Conservation (phyloP, 306 rosid species). For the Trifolium subterraneum region DNA sequence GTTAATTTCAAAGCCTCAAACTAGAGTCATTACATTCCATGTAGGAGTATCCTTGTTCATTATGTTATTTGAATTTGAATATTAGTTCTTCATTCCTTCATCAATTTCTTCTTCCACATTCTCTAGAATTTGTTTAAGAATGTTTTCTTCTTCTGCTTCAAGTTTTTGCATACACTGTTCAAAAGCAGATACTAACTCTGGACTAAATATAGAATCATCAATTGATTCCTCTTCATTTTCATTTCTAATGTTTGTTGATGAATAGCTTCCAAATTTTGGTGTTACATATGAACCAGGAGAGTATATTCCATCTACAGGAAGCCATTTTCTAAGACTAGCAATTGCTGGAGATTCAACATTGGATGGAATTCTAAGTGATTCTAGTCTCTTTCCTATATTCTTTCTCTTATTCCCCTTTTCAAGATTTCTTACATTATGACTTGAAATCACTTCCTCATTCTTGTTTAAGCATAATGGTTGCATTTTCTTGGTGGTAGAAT, state of each 20-base stretch:
- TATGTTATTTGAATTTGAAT: background rate
- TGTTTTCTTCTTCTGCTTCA: constrained; percentile 54
- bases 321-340: constrained; percentile 53
- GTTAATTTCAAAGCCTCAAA: too few species aligned
- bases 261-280: constrained; percentile 57
- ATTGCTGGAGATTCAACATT: constrained; percentile 44
- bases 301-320: constrained; percentile 45
- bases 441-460: constrained; percentile 35
- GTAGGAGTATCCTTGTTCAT: too few species aligned
- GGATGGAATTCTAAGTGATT: constrained; percentile 52
- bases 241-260: constrained; percentile 35
- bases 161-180: constrained; percentile 57
- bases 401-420: constrained; percentile 52
- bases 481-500: constrained; percentile 34
- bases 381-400: constrained; percentile 51
- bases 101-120: constrained; percentile 47
- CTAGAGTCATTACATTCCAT: too few species aligned
- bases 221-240: constrained; percentile 29
- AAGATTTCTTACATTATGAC: constrained; percentile 23
- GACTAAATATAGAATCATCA: constrained; percentile 49
- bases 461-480: constrained; percentile 32
- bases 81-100: constrained; percentile 14
- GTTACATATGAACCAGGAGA: constrained; percentile 56
- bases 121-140: constrained; percentile 52
- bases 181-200: constrained; percentile 55